Evolutionary conservation across 2,329 filamentous ascomycete genomes (phyloP).

Genomic region (Talaromyces sp.): DNA sequence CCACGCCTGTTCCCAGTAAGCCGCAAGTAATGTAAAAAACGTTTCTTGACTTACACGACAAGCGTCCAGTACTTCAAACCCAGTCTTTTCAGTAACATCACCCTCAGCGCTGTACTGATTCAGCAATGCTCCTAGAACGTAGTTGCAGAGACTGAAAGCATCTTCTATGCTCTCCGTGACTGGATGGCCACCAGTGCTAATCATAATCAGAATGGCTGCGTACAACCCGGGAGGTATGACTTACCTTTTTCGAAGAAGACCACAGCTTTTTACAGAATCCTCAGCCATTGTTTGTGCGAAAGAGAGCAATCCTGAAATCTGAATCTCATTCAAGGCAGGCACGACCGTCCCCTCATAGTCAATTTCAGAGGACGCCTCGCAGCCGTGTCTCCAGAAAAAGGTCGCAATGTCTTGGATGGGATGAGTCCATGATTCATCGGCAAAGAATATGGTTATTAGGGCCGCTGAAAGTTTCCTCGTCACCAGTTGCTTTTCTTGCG

Average conservation of each 20-base stretch:
- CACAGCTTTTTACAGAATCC: constrained; percentile 31
- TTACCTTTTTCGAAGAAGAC: constrained; percentile 23
- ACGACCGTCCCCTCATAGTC: constrained; percentile 32
- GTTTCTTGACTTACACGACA: constrained; percentile 31
- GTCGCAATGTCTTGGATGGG: constrained; percentile 36
- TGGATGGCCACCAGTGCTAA: constrained; percentile 20
- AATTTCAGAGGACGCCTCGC: constrained; percentile 30
- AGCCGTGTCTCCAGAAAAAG: constrained; percentile 37
- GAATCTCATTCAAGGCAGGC: constrained; percentile 35
- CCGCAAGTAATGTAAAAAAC: not conserved
- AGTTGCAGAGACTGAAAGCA: constrained; percentile 36
- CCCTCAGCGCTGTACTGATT: constrained; percentile 24
- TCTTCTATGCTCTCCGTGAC: constrained; percentile 34
- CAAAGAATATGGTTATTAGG: constrained; percentile 43
- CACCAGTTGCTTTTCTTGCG: constrained; percentile 38
- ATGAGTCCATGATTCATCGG: constrained; percentile 38
- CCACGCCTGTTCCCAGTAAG: constrained; percentile 30
- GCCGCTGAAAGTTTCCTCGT: constrained; percentile 47
- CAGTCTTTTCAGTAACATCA: constrained; percentile 25
- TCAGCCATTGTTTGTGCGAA: constrained; percentile 42
- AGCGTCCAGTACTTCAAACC: constrained; percentile 34
- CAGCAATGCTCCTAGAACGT: constrained; percentile 32
- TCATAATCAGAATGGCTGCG: not conserved
- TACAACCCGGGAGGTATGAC: not conserved
- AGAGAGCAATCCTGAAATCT: constrained; percentile 35